phyloP scores from a whole-genome alignment of 495 filamentous ascomycete species.

The Chaetomium cochliodes region DNA sequence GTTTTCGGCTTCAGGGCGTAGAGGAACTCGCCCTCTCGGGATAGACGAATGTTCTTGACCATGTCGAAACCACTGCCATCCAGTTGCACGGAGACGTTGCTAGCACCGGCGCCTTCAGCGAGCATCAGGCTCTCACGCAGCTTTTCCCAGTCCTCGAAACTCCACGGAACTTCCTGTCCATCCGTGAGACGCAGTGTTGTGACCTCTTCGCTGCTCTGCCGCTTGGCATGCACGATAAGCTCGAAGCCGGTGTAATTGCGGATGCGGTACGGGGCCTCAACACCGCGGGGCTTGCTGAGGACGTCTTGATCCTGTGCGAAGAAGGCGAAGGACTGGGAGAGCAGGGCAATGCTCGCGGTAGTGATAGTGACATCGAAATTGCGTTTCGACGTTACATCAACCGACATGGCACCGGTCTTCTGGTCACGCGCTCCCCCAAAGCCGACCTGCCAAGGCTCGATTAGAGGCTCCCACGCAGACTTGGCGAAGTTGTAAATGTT shows the following conservation, averaged over 20 bases:
- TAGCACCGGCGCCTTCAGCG: constrained; percentile 69
- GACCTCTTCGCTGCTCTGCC: constrained; percentile 53
- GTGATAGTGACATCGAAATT: constrained; percentile 89
- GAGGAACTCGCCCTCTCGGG: constrained; percentile 86
- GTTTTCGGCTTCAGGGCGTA: constrained; percentile 80
- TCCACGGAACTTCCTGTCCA: constrained; percentile 90
- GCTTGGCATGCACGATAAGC: constrained; percentile 76
- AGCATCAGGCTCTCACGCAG: constrained; percentile 87
- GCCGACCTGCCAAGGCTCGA: constrained; percentile 94
- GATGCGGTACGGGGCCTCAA: constrained; percentile 88
- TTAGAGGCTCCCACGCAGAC: constrained; percentile 93
- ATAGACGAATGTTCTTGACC: constrained; percentile 82
- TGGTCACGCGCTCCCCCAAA: constrained; percentile 82
- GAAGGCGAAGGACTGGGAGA: constrained; percentile 89
- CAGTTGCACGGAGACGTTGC: constrained; percentile 75
- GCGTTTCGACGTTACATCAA: constrained; percentile 84
- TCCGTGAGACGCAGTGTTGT: constrained; percentile 78
- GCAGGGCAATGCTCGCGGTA: constrained; percentile 87
- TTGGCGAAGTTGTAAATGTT: constrained; percentile 99
- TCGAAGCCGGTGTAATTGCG: constrained; percentile 95
- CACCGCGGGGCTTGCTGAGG: constrained; percentile 85
- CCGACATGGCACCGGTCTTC: constrained; percentile 69
- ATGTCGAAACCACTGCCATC: constrained; percentile 93
- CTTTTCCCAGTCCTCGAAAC: constrained; percentile 91
- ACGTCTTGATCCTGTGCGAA: constrained; percentile 88